Evolutionary conservation across 148 eudicot species (phyloP).

Genomic region (Nepenthes gracilis): DNA sequence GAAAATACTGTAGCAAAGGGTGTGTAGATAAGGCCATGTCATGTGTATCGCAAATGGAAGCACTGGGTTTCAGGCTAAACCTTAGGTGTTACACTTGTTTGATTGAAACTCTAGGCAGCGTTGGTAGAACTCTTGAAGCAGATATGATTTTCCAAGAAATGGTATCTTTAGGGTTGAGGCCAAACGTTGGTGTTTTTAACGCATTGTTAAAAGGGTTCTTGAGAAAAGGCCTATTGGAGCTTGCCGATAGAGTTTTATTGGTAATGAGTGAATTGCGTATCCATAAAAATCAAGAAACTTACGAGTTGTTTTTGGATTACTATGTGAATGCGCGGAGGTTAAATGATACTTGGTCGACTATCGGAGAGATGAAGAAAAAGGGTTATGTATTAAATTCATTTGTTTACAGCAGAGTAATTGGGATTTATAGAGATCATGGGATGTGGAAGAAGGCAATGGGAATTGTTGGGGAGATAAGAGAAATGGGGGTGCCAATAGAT

Average conservation of each 20-base stretch:
- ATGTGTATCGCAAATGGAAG: constrained; percentile 63
- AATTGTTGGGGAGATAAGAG: constrained; percentile 51
- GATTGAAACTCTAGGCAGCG: constrained; percentile 48
- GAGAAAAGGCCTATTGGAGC: constrained; percentile 53
- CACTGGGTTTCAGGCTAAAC: constrained; percentile 44
- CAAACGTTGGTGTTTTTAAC: constrained; percentile 41
- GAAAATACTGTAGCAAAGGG: constrained; percentile 34
- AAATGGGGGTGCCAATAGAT: constrained; percentile 51
- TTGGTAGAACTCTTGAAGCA: constrained; percentile 76
- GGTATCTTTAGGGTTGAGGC: constrained; percentile 41
- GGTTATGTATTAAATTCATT: constrained; percentile 46
- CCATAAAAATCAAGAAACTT: constrained; percentile 43
- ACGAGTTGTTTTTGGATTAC: constrained; percentile 63
- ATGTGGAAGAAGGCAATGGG: constrained; percentile 95
- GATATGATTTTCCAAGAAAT: constrained; percentile 77
- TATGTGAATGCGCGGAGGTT: constrained; percentile 63
- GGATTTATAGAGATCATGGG: constrained; percentile 76
- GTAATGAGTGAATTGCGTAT: constrained; percentile 39
- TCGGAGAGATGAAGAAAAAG: constrained; percentile 47
- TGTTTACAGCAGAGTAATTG: constrained; percentile 69
- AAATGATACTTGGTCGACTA: constrained; percentile 61
- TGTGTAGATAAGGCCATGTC: constrained; percentile 49
- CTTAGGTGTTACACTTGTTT: constrained; percentile 35
- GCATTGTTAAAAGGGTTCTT: constrained; percentile 59
- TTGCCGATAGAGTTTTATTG: constrained; percentile 32